Evolutionary conservation across 192 early-diverging fungal genomes (phyloP).

Genomic region (Umbelopsis ramanniana): DNA sequence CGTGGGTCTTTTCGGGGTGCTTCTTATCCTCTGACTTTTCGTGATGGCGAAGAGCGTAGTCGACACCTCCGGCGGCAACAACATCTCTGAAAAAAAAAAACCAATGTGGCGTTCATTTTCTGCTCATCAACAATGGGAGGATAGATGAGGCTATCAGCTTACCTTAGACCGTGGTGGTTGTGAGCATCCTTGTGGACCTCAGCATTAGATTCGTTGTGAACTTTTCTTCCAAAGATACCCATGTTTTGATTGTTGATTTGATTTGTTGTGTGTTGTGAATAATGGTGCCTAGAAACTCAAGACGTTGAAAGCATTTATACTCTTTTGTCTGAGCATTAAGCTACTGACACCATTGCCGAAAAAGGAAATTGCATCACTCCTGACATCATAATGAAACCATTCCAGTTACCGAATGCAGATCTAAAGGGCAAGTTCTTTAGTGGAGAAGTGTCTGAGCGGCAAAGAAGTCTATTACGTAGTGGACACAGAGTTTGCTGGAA

Average conservation of each 20-base stretch:
- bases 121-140: not conserved
- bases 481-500: too few relatives aligned
- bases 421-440: not conserved
- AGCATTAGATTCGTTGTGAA: slow-evolving; percentile 6
- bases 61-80: slow-evolving; percentile 4
- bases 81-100: not conserved
- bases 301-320: not conserved
- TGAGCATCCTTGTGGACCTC: slow-evolving; percentile 8
- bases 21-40: slow-evolving; percentile 14
- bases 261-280: slow-evolving; percentile 11
- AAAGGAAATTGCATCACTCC: slow-evolving; percentile 5
- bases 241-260: not conserved
- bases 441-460: too few relatives aligned
- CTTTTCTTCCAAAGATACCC: not conserved
- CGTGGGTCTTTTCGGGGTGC: not conserved
- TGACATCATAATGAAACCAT: slow-evolving; percentile 1
- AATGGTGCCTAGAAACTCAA: not conserved
- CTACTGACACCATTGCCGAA: not conserved
- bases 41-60: slow-evolving; percentile 8
- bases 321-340: not conserved
- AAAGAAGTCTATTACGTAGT: too few relatives aligned
- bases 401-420: not conserved
- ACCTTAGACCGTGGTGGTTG: not conserved
- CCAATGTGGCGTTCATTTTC: not conserved
- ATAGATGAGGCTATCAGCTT: not conserved